Evolutionary conservation across 805 yeast species (phyloP), one percentile per base, ranked within the genome.

Genomic region (Metschnikowia orientalis): DNA sequence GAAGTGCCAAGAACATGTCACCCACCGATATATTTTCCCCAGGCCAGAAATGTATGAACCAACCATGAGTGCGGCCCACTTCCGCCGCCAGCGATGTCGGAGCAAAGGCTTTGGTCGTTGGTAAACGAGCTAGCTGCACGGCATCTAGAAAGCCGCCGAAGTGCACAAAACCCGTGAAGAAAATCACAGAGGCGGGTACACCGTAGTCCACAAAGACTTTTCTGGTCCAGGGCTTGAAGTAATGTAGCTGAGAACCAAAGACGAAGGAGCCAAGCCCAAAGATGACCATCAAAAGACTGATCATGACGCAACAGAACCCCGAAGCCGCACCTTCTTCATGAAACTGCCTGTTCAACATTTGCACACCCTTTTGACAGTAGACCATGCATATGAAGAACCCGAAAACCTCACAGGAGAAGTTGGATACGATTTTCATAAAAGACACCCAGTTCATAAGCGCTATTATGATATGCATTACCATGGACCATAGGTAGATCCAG

Each of bases 401-500:
- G 68, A 90, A 90, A 4, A 86, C 86, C 43, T 90, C 95, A 56
- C 97, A 89, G 2, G 95, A 85, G 53, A 77, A 90, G 32, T 77
- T 65, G 2, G 95, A 81, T 17, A 89, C 84, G 46, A 73, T 79
- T 42, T 75, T 74, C 60, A 87, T 64, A 30, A 74, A 76, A 34
- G 76, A 67, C 18, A 85, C 83, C 41, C 75, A 62, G 55, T 90
- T 90, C 32, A 73, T 59, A 3, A 81, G 40, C 0, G 96, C 89
- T 23, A 90, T 65, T 1, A 78, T 38, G 16, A 85, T 62, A 59
- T 92, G 97, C 61, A 85, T 70, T 8, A 79, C 69, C 85, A 82
- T 81, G 4, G 86, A 72, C 98, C 98, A 90, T 5, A 92, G 66
- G 49, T 88, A 85, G 19, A 90, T 67, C 97, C 97, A 92, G 53